Percentiles rank a stretch among this genome's conserved stretches.
Conservation (phyloP, 768 basidiomycete genomes). For the Kwoniella dejecticola region DNA sequence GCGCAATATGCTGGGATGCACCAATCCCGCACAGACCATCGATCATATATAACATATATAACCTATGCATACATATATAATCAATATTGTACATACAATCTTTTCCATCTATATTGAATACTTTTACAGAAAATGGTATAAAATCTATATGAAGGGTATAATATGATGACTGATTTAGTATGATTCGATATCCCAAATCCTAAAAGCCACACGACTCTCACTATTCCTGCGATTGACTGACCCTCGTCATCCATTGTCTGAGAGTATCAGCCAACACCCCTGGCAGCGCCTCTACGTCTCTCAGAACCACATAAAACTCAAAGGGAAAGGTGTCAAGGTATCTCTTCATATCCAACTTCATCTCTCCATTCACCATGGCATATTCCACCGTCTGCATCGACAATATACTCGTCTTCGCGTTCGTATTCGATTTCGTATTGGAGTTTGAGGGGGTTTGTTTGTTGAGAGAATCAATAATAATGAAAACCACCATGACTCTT, state of each 20-base stretch:
- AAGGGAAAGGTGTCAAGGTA: slow-evolving; percentile 98
- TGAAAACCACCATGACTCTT: slow-evolving; percentile 91
- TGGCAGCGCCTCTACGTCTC: slow-evolving; percentile 86
- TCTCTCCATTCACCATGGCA: slow-evolving; percentile 64
- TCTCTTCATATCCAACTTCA: slow-evolving; percentile 83
- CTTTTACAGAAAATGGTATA: too few species aligned
- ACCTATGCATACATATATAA: slow-evolving; percentile 11
- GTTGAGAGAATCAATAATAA: slow-evolving; percentile 88
- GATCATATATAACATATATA: neutral
- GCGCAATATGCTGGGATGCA: neutral
- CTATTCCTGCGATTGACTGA: slow-evolving; percentile 50
- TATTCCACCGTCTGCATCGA: slow-evolving; percentile 90
- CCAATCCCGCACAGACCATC: neutral
- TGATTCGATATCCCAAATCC: too few species aligned
- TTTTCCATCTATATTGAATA: neutral
- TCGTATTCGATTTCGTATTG: neutral
- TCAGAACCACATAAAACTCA: slow-evolving; percentile 90
- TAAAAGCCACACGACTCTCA: too few species aligned
- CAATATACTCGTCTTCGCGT: slow-evolving; percentile 70
- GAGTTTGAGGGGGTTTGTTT: slow-evolving; percentile 33
- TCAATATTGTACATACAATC: slow-evolving; percentile 3
- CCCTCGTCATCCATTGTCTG: slow-evolving; percentile 67
- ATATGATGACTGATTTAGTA: too few species aligned
- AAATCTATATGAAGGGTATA: slow-evolving; percentile 1
- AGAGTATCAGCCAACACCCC: slow-evolving; percentile 84